Base-by-base conservation (phyloP, 371 early-diverging fungal species). In the Actinomucor elegans region DNA sequence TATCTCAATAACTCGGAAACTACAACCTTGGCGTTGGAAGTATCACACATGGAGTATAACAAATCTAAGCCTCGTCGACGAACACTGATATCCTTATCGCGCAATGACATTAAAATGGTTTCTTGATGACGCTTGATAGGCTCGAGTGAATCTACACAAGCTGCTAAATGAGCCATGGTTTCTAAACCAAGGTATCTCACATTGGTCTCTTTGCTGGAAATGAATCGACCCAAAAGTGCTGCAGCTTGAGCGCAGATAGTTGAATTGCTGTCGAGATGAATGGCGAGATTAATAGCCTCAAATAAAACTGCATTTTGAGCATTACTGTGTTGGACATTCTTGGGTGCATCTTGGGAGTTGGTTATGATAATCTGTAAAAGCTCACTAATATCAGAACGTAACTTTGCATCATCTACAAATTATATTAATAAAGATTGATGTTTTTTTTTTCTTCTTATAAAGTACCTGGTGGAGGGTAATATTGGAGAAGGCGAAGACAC, bases 321-420 rank as follows among this genome's bases (percentile, higher is more conserved):
- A 58, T 98, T 98, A 76, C 87, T 91, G 67, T 95, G 96, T 56
- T 98, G 97, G n/a, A 91, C 88, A 61, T 97, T 96, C 57, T 94
- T 94, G 9, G 94, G 91, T 33, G 85, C 75, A 36, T 96, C 97
- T 62, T 91, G 89, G 7, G 94, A 81, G 48, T 86, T 85, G 53
- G 86, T 80, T 40, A 96, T 78, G 57, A 97, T 94, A 26, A 88
- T 84, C 43, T 90, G 85, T 18, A 98, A 71, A 5, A 88, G 73
- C 44, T 80, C 77, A 50, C 87, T 82, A 26, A 92, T 70, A 60
- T 83, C 77, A 15, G 77, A 57, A 12, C 85, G 79, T 53, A 87
- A 50, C 43, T 86, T 82, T 15, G 72, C 48, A 48, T 84, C 83
- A 51, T 84, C 85, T 80, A 48, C 44, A 32, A 18, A 29, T 14